Base-by-base conservation (phyloP, 2,329 filamentous ascomycete genomes). In the Aspergillus arachidicola region DNA sequence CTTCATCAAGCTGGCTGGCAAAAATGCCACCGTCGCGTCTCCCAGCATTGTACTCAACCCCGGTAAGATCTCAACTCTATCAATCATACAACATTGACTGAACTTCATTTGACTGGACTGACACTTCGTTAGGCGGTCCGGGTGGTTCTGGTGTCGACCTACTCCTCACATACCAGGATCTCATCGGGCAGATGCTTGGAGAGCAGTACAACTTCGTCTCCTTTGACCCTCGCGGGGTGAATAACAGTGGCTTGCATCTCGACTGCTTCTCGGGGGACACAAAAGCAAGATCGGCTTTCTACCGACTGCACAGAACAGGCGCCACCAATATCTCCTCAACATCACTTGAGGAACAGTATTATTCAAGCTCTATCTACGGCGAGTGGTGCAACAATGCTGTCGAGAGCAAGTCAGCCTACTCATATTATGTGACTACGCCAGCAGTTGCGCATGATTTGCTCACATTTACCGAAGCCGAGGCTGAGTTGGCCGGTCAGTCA, bases 171-270 rank as follows among this genome's bases (percentile, higher is more conserved):
- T 56, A 73, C 16, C 59, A 68, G 56, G 67, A 67, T 41, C 62
- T 69, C 50, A 65, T 75, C 6, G 71, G 80, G 11, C 68, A 73
- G 53, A 66, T 71, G 38, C 57, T 67, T 50, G 77, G 77, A 65
- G 78, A 79, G 61, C 75, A 80, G 64, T 80, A 80, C 69, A 80
- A 80, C 70, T 68, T 79, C 55, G 73, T 81, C 63, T 78, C 76
- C 46, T 81, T 78, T 67, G 79, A 81, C 63, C 79, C 79, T 64
- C 77, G 79, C 38, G 78, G 78, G 10, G 76, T 80, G 36, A 75
- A 75, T 61, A 76, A 77, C 66, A 78, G 71, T 19, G 71, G 60
- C 2, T 71, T 72, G 30, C 55, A 56, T 57, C 34, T 69, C 11
- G 61, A 68, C 59, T 75, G 72, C 59, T 75, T 75, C 58, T 62